Percentiles rank a stretch among this genome's conserved stretches.
phyloP scores from a whole-genome alignment of 768 basidiomycete species.

The Hydnomerulius pinastri region DNA sequence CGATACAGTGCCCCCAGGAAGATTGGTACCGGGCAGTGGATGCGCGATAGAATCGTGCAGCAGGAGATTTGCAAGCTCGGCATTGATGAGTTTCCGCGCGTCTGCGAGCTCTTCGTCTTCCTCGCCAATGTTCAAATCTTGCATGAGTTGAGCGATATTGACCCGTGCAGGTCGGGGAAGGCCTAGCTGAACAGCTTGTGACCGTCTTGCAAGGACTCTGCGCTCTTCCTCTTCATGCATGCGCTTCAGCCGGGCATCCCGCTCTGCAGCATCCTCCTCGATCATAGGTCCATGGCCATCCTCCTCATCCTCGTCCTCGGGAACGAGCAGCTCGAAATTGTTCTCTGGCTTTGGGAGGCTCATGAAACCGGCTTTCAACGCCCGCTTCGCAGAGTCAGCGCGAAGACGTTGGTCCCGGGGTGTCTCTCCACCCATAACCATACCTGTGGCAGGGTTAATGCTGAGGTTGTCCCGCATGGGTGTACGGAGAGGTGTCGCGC shows the following conservation, averaged over 20 bases:
- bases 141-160: constrained; percentile 64
- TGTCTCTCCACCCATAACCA: constrained; percentile 58
- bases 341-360: constrained; percentile 91
- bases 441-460: constrained; percentile 76
- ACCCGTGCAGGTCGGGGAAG: constrained; percentile 88
- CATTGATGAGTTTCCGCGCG: constrained; percentile 68
- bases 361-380: constrained; percentile 79
- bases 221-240: constrained; percentile 75
- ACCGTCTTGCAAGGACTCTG: constrained; percentile 78
- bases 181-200: constrained; percentile 75
- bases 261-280: constrained; percentile 91
- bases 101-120: constrained; percentile 45
- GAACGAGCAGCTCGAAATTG: constrained; percentile 93
- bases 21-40: constrained; percentile 85
- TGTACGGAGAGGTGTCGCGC: constrained; percentile 88
- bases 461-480: constrained; percentile 90
- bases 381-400: constrained; percentile 64
- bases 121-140: constrained; percentile 55
- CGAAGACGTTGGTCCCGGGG: constrained; percentile 76
- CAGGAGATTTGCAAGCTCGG: constrained; percentile 77
- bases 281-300: constrained; percentile 19
- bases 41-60: constrained; percentile 86
- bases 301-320: constrained; percentile 77
- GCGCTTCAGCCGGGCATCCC: constrained; percentile 73
- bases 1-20: constrained; percentile 71